These are phyloP conservation scores for Mortierella sp. DNA, from an alignment of 371 early-diverging fungal genomes.

Conservation along the genomic window DNA sequence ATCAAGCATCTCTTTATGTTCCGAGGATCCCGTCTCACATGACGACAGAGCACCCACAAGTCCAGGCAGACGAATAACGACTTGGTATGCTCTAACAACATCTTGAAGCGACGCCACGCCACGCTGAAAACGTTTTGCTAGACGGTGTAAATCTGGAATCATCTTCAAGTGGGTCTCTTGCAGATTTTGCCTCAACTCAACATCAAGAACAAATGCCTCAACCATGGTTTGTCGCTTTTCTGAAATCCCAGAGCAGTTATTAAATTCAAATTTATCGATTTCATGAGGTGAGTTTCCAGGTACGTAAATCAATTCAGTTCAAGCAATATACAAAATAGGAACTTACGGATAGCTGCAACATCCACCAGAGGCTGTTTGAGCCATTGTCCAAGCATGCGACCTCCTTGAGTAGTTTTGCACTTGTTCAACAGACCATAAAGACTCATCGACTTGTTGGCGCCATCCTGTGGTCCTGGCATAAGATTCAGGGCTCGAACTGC, in stretches of 20 bases:
- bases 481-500: constrained; percentile 92
- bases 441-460: constrained; percentile 84
- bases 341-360: constrained; percentile 74
- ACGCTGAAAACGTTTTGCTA: constrained; percentile 86
- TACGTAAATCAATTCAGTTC: neutral
- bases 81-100: constrained; percentile 92
- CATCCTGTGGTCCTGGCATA: constrained; percentile 83
- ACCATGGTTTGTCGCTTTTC: constrained; percentile 86
- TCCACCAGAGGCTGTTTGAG: constrained; percentile 93
- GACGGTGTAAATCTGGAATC: constrained; percentile 90
- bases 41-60: constrained; percentile 70
- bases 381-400: constrained; percentile 92
- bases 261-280: no score
- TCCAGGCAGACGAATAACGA: constrained; percentile 80
- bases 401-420: constrained; percentile 93
- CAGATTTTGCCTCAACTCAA: constrained; percentile 77
- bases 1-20: constrained; percentile 61
- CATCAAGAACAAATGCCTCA: constrained; percentile 77
- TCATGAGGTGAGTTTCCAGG: no score
- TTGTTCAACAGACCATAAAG: constrained; percentile 90
- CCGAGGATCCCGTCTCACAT: constrained; percentile 57
- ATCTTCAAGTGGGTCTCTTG: constrained; percentile 82
- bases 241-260: constrained; percentile 14
- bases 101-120: constrained; percentile 91
- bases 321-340: neutral